Evolutionary conservation across 2,329 filamentous ascomycete genomes (phyloP).

Genomic region (Claviceps purpurea): DNA sequence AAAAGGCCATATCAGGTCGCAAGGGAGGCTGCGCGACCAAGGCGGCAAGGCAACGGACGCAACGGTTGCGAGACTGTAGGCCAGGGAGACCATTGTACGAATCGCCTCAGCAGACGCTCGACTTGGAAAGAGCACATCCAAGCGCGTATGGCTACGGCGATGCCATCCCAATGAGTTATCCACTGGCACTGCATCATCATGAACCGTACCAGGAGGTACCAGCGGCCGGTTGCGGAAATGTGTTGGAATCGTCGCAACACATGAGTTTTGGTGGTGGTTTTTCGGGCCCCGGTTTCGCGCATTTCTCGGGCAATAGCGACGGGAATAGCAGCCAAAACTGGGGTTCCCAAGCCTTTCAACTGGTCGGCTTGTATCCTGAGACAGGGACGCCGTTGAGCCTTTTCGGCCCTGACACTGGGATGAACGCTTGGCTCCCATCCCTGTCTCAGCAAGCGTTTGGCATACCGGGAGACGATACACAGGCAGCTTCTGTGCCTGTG

Average conservation of each 20-base stretch:
- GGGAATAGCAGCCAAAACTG: not conserved
- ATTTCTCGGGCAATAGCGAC: not conserved
- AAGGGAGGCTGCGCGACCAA: conserved; percentile 21
- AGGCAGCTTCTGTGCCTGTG: conserved; percentile 2
- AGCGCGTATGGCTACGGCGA: not conserved
- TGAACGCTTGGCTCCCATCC: not conserved
- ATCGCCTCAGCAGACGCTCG: not conserved
- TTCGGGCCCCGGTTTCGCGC: not conserved
- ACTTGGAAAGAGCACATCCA: not conserved
- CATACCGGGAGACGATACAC: not conserved
- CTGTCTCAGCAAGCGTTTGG: not conserved
- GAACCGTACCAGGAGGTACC: not conserved
- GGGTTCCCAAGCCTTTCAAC: not conserved
- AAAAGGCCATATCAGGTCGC: conserved; percentile 18
- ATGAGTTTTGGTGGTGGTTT: not conserved
- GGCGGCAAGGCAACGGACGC: conserved; percentile 13
- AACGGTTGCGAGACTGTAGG: conserved; percentile 12
- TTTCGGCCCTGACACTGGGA: not conserved
- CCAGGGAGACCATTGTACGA: conserved; percentile 5
- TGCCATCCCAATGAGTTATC: not conserved
- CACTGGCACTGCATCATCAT: not conserved
- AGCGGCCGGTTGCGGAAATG: not conserved
- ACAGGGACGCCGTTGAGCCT: not conserved
- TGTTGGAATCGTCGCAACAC: not conserved
- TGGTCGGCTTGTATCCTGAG: not conserved